phyloP scores from a whole-genome alignment of 2,329 filamentous ascomycete species.

The Atkinsonella texensis region DNA sequence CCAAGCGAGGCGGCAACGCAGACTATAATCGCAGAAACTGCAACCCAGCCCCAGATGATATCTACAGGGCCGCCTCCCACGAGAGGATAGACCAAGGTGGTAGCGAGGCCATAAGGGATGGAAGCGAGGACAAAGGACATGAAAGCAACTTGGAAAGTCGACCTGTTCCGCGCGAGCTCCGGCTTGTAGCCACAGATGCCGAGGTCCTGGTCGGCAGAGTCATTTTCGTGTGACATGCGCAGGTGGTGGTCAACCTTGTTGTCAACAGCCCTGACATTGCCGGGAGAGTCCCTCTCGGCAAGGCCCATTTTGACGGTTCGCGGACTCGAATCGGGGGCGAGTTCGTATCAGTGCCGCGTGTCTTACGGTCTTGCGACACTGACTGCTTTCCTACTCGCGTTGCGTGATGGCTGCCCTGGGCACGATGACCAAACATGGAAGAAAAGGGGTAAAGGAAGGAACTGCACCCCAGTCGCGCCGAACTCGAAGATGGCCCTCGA shows the following conservation, averaged over 20 bases:
- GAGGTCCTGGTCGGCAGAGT: constrained; percentile 49
- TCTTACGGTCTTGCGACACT: too few relatives aligned
- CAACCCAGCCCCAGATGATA: constrained; percentile 63
- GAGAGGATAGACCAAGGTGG: constrained; percentile 56
- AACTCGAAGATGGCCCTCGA: too few relatives aligned
- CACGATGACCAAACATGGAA: too few relatives aligned
- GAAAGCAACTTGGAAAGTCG: constrained; percentile 58
- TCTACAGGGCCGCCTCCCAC: constrained; percentile 54
- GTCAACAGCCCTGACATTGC: constrained; percentile 11
- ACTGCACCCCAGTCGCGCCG: too few relatives aligned
- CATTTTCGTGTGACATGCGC: constrained; percentile 16
- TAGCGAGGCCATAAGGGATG: constrained; percentile 62
- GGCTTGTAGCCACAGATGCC: constrained; percentile 54
- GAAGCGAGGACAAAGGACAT: constrained; percentile 68
- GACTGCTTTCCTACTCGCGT: too few relatives aligned
- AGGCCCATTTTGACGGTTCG: constrained; percentile 8
- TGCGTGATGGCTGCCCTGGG: too few relatives aligned
- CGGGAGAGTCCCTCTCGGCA: constrained; percentile 13
- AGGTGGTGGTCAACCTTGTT: constrained; percentile 17
- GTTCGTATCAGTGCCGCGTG: too few relatives aligned
- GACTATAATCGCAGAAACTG: constrained; percentile 56
- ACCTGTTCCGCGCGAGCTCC: constrained; percentile 51
- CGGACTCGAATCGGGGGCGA: too few relatives aligned
- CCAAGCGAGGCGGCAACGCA: constrained; percentile 59
- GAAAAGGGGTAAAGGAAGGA: too few relatives aligned